Evolutionary conservation across 106 monocot genomes (phyloP).

Genomic region (Platanthera guangdongensis): DNA sequence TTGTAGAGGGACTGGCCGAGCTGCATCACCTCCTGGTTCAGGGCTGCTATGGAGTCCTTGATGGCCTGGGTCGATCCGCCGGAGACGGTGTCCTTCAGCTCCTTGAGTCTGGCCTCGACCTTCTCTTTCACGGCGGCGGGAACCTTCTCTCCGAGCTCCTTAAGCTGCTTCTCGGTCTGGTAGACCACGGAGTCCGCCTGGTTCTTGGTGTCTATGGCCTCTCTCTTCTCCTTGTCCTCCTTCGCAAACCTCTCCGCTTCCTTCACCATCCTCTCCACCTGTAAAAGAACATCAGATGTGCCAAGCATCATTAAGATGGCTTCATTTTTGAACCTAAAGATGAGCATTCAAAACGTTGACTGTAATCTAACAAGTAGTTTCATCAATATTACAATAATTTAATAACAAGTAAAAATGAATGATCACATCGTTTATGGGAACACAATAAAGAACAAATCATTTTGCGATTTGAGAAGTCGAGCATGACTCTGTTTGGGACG

Average conservation of each 20-base stretch:
- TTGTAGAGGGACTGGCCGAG: conserved; percentile 79
- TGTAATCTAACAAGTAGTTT: too few relatives aligned
- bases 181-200: conserved; percentile 74
- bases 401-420: too few relatives aligned
- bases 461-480: too few relatives aligned
- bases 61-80: conserved; percentile 55
- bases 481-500: too few relatives aligned
- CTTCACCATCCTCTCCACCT: conserved; percentile 87
- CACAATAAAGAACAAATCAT: too few relatives aligned
- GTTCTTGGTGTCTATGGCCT: conserved; percentile 88
- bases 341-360: too few relatives aligned
- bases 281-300: neutral
- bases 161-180: conserved; percentile 85
- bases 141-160: conserved; percentile 78
- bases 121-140: conserved; percentile 66
- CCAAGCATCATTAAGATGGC: neutral
- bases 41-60: conserved; percentile 60
- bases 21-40: conserved; percentile 91
- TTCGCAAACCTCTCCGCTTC: conserved; percentile 80
- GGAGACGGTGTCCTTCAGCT: conserved; percentile 66
- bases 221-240: conserved; percentile 91
- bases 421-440: too few relatives aligned
- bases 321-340: too few relatives aligned
- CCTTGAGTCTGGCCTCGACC: conserved; percentile 65
- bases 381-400: too few relatives aligned